Evolutionary conservation across 768 basidiomycete genomes (phyloP).

Genomic region (Lactarius quietus): DNA sequence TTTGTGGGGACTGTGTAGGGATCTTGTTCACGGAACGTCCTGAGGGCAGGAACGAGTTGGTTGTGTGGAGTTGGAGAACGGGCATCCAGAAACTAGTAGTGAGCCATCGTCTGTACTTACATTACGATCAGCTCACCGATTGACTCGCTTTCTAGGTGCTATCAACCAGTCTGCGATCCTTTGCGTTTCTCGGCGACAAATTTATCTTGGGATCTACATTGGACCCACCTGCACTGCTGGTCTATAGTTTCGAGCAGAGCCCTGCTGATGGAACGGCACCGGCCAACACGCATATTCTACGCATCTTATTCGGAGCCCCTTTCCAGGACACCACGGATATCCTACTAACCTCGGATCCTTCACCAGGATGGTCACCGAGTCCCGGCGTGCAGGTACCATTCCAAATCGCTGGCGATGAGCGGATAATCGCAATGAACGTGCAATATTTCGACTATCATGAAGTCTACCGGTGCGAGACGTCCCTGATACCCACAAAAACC

Average conservation of each 20-base stretch:
- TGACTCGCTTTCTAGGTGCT: constrained; percentile 4
- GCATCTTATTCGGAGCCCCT: neutral
- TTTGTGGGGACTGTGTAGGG: constrained; percentile 21
- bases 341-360: constrained; percentile 18
- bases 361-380: constrained; percentile 9
- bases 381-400: constrained; percentile 30
- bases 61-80: constrained; percentile 26
- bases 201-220: constrained; percentile 18
- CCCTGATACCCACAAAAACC: constrained; percentile 11
- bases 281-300: constrained; percentile 8
- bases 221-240: constrained; percentile 12
- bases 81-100: constrained; percentile 18
- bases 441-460: neutral
- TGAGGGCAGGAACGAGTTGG: constrained; percentile 1
- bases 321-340: neutral
- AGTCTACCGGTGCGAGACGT: neutral
- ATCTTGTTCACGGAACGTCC: constrained; percentile 7
- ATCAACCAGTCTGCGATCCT: constrained; percentile 8
- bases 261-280: neutral
- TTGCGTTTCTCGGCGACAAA: constrained; percentile 12
- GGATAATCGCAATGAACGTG: constrained; percentile 10
- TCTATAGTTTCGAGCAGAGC: constrained; percentile 17
- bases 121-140: neutral
- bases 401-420: constrained; percentile 13
- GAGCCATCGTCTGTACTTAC: neutral